These are phyloP conservation scores for Boletus patriciae DNA, from an alignment of 768 basidiomycete genomes.

Conservation along the genomic window DNA sequence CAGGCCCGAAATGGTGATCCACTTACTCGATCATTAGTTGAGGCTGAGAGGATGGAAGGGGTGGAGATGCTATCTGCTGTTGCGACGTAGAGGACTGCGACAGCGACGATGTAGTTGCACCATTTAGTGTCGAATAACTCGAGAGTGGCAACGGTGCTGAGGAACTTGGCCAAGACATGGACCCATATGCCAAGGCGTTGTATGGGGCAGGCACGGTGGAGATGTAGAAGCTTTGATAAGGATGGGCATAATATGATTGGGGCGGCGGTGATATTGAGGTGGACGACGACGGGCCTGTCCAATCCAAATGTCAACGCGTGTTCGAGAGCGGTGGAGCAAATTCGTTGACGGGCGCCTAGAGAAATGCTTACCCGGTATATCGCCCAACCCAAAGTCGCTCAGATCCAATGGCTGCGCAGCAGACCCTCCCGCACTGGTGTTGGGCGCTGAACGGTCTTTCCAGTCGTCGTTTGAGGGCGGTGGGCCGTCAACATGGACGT, in stretches of 20 bases:
- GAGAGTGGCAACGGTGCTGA: constrained; percentile 57
- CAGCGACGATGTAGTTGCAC: constrained; percentile 57
- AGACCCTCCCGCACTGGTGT: constrained; percentile 25
- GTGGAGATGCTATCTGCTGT: constrained; percentile 33
- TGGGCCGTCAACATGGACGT: constrained; percentile 33
- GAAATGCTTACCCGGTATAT: constrained; percentile 43
- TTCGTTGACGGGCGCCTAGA: constrained; percentile 30
- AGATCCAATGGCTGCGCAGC: constrained; percentile 40
- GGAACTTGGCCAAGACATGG: constrained; percentile 45
- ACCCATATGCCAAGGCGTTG: constrained; percentile 55
- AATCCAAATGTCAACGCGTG: constrained; percentile 11
- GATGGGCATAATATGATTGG: constrained; percentile 41
- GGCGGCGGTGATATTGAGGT: constrained; percentile 41
- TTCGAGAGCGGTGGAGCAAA: background rate
- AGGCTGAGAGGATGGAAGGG: constrained; percentile 27
- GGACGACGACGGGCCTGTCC: constrained; percentile 41
- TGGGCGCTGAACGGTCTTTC: constrained; percentile 38
- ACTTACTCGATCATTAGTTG: constrained; percentile 72
- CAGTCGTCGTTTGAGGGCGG: constrained; percentile 38
- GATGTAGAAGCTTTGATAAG: constrained; percentile 45
- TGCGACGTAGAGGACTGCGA: constrained; percentile 30
- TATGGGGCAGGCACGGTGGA: constrained; percentile 45
- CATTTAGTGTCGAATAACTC: constrained; percentile 74
- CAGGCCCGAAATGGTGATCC: constrained; percentile 1
- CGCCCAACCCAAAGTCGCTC: constrained; percentile 45